These are phyloP conservation scores for Trichoderma cornu-damae DNA, from an alignment of 2,329 filamentous ascomycete species.

Conservation along the genomic window DNA sequence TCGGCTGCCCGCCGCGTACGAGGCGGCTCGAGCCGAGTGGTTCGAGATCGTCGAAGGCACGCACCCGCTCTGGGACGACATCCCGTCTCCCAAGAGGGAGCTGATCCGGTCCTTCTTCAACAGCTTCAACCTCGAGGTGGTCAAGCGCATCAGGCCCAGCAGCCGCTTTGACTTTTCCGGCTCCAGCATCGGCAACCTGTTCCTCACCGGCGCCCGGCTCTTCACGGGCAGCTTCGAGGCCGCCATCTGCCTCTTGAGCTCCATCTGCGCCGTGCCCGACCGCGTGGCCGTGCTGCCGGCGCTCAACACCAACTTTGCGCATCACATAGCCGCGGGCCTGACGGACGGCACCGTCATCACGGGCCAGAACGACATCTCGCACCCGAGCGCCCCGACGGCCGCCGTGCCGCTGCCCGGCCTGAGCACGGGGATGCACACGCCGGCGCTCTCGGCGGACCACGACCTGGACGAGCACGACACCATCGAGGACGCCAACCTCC, in stretches of 20 bases:
- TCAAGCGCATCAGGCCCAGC: conserved; percentile 67
- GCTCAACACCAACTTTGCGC: conserved; percentile 91
- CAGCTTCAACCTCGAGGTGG: conserved; percentile 69
- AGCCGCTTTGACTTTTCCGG: conserved; percentile 73
- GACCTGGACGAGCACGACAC: conserved; percentile 54
- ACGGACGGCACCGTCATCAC: conserved; percentile 72
- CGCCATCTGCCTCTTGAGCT: conserved; percentile 82
- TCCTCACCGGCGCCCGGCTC: conserved; percentile 76
- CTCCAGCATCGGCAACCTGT: conserved; percentile 73
- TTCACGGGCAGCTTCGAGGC: conserved; percentile 92
- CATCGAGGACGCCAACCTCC: conserved; percentile 75
- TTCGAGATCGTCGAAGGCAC: conserved; percentile 80
- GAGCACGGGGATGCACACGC: conserved; percentile 27
- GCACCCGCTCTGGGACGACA: conserved; percentile 67
- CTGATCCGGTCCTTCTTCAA: conserved; percentile 74
- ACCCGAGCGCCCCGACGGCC: conserved; percentile 64
- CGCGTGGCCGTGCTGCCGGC: conserved; percentile 77
- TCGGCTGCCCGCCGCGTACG: conserved; percentile 56
- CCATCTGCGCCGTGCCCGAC: conserved; percentile 77
- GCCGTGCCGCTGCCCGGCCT: conserved; percentile 29
- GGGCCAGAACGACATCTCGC: conserved; percentile 89
- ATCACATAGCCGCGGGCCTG: conserved; percentile 85
- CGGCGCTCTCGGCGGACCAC: conserved; percentile 34
- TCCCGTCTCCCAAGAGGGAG: conserved; percentile 68
- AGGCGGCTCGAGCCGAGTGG: conserved; percentile 74